These are phyloP conservation scores for Trichosporon faecale DNA, from an alignment of 1,284 basidiomycete genomes.

Conservation along the genomic window DNA sequence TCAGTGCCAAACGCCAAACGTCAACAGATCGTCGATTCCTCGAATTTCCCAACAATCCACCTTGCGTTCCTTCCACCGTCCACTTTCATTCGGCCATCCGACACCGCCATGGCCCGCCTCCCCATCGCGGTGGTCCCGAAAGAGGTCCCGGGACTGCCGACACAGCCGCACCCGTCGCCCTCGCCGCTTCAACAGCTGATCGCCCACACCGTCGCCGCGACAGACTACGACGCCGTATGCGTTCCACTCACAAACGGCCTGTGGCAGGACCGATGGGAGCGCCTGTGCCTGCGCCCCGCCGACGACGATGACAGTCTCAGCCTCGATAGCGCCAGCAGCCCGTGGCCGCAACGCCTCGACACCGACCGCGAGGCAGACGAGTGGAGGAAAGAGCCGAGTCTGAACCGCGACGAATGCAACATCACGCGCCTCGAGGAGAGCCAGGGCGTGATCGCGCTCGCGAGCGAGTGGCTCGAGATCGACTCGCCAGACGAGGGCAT, in stretches of 20 bases:
- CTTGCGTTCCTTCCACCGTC: not conserved
- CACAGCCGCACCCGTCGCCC: conserved; percentile 34
- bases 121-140: conserved; percentile 38
- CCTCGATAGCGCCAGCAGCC: not conserved
- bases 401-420: conserved; percentile 80
- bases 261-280: conserved; percentile 85
- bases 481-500: conserved; percentile 92
- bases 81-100: not conserved
- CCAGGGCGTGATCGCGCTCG: conserved; percentile 69
- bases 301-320: conserved; percentile 52
- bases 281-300: conserved; percentile 70
- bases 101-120: conserved; percentile 31
- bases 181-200: conserved; percentile 44
- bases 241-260: conserved; percentile 80
- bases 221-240: conserved; percentile 61
- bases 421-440: conserved; percentile 87
- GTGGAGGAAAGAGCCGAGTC: conserved; percentile 80
- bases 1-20: not conserved
- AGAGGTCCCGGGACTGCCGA: conserved; percentile 36
- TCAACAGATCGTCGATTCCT: not conserved
- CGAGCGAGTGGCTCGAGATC: conserved; percentile 92
- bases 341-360: conserved; percentile 17
- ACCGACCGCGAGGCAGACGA: conserved; percentile 74
- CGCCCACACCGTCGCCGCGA: conserved; percentile 36
- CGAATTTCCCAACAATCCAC: not conserved